These are phyloP conservation scores for Holtermannia corniformis DNA, from an alignment of 768 basidiomycete species.

Conservation along the genomic window DNA sequence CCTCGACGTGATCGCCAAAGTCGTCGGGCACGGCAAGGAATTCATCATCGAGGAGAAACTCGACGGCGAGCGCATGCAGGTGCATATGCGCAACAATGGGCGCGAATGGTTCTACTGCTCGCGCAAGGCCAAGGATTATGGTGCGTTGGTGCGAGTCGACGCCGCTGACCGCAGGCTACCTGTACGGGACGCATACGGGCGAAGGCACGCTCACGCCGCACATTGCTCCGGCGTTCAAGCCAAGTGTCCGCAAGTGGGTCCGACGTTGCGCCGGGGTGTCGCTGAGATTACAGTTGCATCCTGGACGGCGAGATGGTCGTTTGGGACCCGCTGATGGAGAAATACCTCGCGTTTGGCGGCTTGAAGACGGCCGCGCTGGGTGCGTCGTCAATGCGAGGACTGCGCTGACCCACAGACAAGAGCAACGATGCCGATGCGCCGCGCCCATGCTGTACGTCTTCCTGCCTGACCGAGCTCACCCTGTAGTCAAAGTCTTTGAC, in stretches of 20 bases:
- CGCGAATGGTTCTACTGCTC: conserved; percentile 83
- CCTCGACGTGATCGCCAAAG: conserved; percentile 71
- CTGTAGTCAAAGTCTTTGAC: conserved; percentile 92
- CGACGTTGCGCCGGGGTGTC: conserved; percentile 1
- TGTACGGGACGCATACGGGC: conserved; percentile 76
- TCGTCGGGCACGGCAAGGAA: conserved; percentile 58
- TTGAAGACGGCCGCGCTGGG: conserved; percentile 86
- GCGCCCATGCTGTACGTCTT: conserved; percentile 74
- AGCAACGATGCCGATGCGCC: conserved; percentile 53
- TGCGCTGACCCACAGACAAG: conserved; percentile 49
- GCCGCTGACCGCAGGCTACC: conserved; percentile 43
- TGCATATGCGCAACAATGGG: conserved; percentile 79
- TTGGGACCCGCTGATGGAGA: conserved; percentile 83
- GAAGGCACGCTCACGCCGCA: conserved; percentile 79
- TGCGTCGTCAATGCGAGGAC: conserved; percentile 38
- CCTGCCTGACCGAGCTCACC: not conserved
- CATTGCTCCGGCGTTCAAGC: conserved; percentile 66
- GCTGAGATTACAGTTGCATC: conserved; percentile 56
- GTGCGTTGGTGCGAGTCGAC: conserved; percentile 33
- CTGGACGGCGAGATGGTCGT: conserved; percentile 98
- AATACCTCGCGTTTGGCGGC: conserved; percentile 83
- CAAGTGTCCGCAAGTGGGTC: conserved; percentile 68
- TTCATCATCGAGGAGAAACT: conserved; percentile 96
- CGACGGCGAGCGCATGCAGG: conserved; percentile 91
- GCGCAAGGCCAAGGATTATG: conserved; percentile 48